Evolutionary conservation across 352 stramenopile genomes (phyloP).

Genomic region (Pythium periplocum): DNA sequence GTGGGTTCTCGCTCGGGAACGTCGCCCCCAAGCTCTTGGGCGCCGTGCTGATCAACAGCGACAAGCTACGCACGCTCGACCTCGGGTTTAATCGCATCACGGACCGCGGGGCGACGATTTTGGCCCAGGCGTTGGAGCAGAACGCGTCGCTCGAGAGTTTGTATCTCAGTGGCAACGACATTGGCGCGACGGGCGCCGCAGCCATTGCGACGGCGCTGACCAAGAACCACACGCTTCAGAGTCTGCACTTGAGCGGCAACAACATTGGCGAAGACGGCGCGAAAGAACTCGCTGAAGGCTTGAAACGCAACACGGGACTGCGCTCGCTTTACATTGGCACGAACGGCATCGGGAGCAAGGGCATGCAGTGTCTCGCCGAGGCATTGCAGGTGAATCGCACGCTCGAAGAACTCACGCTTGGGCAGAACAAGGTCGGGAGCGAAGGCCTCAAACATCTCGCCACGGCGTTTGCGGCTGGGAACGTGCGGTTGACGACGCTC

Average conservation of each 20-base stretch:
- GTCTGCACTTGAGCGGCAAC: slow-evolving; percentile 76
- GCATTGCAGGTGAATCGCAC: slow-evolving; percentile 50
- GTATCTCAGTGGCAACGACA: slow-evolving; percentile 81
- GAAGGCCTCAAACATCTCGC: slow-evolving; percentile 54
- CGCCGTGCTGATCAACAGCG: slow-evolving; percentile 37
- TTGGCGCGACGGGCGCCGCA: slow-evolving; percentile 45
- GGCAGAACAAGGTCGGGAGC: slow-evolving; percentile 72
- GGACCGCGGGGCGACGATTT: slow-evolving; percentile 47
- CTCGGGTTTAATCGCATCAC: slow-evolving; percentile 80
- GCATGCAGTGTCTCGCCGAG: slow-evolving; percentile 52
- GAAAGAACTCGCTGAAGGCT: slow-evolving; percentile 36
- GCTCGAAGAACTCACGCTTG: slow-evolving; percentile 68
- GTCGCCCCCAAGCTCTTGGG: slow-evolving; percentile 48
- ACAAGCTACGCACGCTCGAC: slow-evolving; percentile 55
- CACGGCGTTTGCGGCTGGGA: slow-evolving; percentile 43
- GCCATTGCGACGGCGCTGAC: slow-evolving; percentile 43
- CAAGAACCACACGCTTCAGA: slow-evolving; percentile 51
- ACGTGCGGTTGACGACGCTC: slow-evolving; percentile 53
- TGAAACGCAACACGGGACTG: slow-evolving; percentile 46
- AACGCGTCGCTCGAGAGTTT: slow-evolving; percentile 66
- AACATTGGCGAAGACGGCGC: slow-evolving; percentile 78
- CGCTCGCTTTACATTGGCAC: slow-evolving; percentile 71
- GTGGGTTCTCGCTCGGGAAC: slow-evolving; percentile 75
- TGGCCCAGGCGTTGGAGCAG: slow-evolving; percentile 49
- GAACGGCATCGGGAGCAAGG: slow-evolving; percentile 66